These are phyloP conservation scores for Nepenthes mirabilis DNA, from an alignment of 148 eudicot species.

Conservation along the genomic window DNA sequence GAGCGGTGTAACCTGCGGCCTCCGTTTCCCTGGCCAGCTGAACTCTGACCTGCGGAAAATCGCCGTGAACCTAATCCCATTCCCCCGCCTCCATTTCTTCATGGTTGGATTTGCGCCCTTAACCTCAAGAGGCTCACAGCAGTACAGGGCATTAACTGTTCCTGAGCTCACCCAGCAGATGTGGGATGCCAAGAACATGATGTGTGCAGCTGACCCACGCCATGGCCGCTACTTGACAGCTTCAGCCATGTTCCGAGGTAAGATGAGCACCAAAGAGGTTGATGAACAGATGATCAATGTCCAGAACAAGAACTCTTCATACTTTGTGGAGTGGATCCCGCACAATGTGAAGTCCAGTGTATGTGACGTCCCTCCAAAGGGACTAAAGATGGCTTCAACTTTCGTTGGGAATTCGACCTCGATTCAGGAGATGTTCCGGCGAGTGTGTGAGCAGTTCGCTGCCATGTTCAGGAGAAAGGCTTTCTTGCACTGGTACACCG, in stretches of 20 bases:
- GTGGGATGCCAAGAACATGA: constrained; percentile 50
- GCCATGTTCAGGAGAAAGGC: neutral
- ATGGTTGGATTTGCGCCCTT: no score
- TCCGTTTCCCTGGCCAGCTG: neutral
- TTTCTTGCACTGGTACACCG: neutral
- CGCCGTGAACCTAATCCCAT: neutral
- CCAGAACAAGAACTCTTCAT: constrained; percentile 41
- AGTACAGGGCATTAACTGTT: neutral
- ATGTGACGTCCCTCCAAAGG: constrained; percentile 30
- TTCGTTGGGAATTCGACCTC: constrained; percentile 1
- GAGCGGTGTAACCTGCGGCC: no score
- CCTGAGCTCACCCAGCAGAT: constrained; percentile 44
- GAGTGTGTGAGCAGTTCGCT: neutral
- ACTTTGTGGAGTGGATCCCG: constrained; percentile 42
- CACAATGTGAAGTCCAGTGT: constrained; percentile 35
- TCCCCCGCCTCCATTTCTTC: constrained; percentile 1
- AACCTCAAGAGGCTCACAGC: neutral
- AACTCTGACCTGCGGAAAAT: constrained; percentile 1
- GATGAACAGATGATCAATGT: constrained; percentile 44
- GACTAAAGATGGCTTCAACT: constrained; percentile 1
- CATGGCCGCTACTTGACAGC: constrained; percentile 44
- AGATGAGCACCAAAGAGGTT: constrained; percentile 41
- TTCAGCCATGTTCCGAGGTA: constrained; percentile 40
- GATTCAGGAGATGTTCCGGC: neutral
- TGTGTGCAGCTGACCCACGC: constrained; percentile 43